Conservation (phyloP, 2,329 filamentous ascomycete species). For the Aureobasidium melanogenum region DNA sequence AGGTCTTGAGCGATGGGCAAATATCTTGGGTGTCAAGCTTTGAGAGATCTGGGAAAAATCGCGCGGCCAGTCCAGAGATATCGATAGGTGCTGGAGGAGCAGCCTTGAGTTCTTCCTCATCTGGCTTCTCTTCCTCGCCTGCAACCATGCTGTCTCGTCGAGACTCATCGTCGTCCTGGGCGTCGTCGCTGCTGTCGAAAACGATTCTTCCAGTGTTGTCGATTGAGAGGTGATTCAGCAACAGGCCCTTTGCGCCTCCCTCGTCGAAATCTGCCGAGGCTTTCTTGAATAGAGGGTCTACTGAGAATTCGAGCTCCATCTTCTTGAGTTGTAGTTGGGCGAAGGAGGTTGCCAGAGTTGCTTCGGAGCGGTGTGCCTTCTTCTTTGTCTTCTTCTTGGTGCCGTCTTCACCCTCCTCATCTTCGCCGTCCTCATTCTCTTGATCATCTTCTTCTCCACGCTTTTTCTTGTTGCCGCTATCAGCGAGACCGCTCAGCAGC, state of each 20-base stretch:
- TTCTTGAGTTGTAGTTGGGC: conserved; percentile 88
- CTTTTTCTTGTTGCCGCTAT: conserved; percentile 59
- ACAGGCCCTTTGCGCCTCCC: conserved; percentile 86
- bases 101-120: conserved; percentile 26
- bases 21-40: conserved; percentile 78
- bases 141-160: conserved; percentile 31
- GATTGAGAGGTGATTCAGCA: conserved; percentile 95
- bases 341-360: conserved; percentile 86
- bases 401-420: conserved; percentile 45
- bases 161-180: conserved; percentile 37
- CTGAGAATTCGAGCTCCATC: conserved; percentile 91
- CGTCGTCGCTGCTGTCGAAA: conserved; percentile 95
- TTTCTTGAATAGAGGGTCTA: conserved; percentile 98
- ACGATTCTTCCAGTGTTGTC: conserved; percentile 87
- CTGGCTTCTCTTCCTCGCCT: conserved; percentile 36
- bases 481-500: conserved; percentile 83
- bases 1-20: conserved; percentile 88
- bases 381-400: conserved; percentile 58
- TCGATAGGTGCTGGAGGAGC: conserved; percentile 66
- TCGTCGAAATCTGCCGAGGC: conserved; percentile 97
- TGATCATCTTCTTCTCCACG: conserved; percentile 48
- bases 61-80: conserved; percentile 60
- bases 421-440: conserved; percentile 51
- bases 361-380: conserved; percentile 74
- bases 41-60: conserved; percentile 77